These are phyloP conservation scores for Trichoderma sp. DNA, from an alignment of 2,329 filamentous ascomycete genomes.

Conservation along the genomic window DNA sequence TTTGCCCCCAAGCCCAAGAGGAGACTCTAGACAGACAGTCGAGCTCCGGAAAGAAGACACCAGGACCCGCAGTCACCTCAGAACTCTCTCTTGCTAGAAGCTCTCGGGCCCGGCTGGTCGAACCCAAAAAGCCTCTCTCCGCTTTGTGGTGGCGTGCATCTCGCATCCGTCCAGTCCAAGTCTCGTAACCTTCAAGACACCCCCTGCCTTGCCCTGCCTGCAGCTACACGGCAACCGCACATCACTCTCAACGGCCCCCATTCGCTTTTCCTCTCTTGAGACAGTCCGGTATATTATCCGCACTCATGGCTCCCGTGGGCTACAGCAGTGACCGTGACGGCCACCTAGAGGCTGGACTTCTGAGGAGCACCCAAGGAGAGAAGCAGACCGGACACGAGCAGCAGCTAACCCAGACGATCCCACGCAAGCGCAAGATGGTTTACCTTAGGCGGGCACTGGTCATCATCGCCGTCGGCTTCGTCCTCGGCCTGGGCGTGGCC, in stretches of 20 bases:
- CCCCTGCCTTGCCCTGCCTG: constrained; percentile 22
- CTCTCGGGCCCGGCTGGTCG: constrained; percentile 22
- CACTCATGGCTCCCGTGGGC: constrained; percentile 30
- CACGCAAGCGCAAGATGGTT: constrained; percentile 29
- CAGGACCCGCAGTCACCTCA: constrained; percentile 22
- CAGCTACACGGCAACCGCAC: constrained; percentile 19
- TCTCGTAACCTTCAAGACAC: constrained; percentile 26
- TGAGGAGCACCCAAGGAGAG: constrained; percentile 34
- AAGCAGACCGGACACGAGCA: constrained; percentile 28
- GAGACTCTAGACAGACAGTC: background rate
- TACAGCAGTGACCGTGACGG: constrained; percentile 22
- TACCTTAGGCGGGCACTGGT: constrained; percentile 29
- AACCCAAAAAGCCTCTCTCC: constrained; percentile 26
- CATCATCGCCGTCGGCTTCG: constrained; percentile 34
- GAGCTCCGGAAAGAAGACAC: constrained; percentile 12
- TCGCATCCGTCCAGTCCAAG: constrained; percentile 19
- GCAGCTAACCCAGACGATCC: constrained; percentile 1
- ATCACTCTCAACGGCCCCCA: background rate
- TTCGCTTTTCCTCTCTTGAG: background rate
- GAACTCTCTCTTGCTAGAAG: constrained; percentile 24
- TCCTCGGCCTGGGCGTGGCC: constrained; percentile 36
- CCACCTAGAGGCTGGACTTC: constrained; percentile 34
- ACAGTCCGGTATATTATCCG: constrained; percentile 4
- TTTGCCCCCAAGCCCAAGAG: constrained; percentile 14
- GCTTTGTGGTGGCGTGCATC: constrained; percentile 22